Base-by-base conservation (phyloP, 2,329 filamentous ascomycete species). In the Knoxdaviesia capensis region DNA sequence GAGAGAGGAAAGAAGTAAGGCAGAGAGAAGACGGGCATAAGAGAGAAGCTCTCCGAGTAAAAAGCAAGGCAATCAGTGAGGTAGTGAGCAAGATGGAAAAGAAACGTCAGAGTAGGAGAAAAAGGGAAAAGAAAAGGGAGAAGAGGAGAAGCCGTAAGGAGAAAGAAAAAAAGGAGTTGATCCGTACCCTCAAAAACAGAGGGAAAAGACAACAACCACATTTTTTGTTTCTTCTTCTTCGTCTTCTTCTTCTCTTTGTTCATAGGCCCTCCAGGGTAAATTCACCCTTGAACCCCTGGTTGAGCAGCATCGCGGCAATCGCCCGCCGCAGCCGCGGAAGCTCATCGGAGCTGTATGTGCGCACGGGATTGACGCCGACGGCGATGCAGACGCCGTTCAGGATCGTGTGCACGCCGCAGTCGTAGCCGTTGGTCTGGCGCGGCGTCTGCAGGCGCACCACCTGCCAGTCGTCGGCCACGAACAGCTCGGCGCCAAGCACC, bases 321-420 rank as follows among this genome's bases (percentile, higher is more conserved):
- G 73, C 64, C 42, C 66, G 62, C 29, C 77, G 65, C 49, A 80
- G 76, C 40, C 65, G 56, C 2, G 64, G 60, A 64, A 83, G 71
- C 43, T 80, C 69, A 0, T 53, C 48, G 34, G 68, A 57, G 1
- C 55, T 49, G 44, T 80, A 75, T 4, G 54, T 54, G 43, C 61
- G 57, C n/a, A 56, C 54, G 2, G 71, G 69, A 45, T 64, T 65
- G 11, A 74, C 48, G 1, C 70, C 70, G 32, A 74, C 52, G 0
- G 68, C 62, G 34, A 75, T 51, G 43, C 74, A 80, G 39, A 84
- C 68, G 10, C 71, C 76, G 51, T 87, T 88, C 11, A 80, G 71
- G 48, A 83, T 74, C 9, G 77, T 72, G 53, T 84, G 83, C 4
- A 85, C 71, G n/a, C 82, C 82, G 49, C 82, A 87, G 53, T 87